Evolutionary conservation across 2,329 filamentous ascomycete genomes (phyloP), one percentile per base, ranked within the genome.

Genomic region (Apiospora hydei): DNA sequence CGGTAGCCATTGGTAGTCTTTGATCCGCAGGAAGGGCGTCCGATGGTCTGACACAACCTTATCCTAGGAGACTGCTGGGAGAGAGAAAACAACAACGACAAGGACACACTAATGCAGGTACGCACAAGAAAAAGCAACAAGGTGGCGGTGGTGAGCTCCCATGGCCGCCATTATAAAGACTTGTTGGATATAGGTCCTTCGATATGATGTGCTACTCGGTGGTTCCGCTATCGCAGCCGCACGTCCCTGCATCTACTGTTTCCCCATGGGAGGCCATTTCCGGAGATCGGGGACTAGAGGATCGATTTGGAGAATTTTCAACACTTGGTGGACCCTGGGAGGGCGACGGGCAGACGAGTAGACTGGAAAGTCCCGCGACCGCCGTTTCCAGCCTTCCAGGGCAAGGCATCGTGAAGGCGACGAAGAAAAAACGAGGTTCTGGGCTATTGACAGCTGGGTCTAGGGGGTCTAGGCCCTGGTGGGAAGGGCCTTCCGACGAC

Each of bases 21-120:
- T 21, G 53, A 10, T 61, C 51, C 51, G 26, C 26, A 57, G 24
- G 24, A 14, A 21, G 26, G 51, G 51, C 26, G 51, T 18, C 6
- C 14, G 16, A 14, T 16, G 53, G 2, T n/a, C 11, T 11, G 57
- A 21, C n/a, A 16, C n/a, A 21, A 41, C 21, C 57, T 38, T n/a
- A 41, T 14, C 57, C 57, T 64, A 7, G 34, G 34, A 14, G 16
- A 41, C 7, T 64, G 53, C 7, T 64, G 30, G 57, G 10, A 41
- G 30, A n/a, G 38, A 41, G 2, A 30, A 30, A 1, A 30, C 26
- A 30, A 30, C 14, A 43, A 43, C 14, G 34, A 41, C 30, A 24
- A 41, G 34, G 34, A 53, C 49, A 64, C 57, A 64, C 57, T 64
- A 64, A 38, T 64, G 57, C 57, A 64, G 57, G 57, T 41, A 64